These are phyloP conservation scores for Vararia minispora DNA, from an alignment of 768 basidiomycete genomes.

Conservation along the genomic window DNA sequence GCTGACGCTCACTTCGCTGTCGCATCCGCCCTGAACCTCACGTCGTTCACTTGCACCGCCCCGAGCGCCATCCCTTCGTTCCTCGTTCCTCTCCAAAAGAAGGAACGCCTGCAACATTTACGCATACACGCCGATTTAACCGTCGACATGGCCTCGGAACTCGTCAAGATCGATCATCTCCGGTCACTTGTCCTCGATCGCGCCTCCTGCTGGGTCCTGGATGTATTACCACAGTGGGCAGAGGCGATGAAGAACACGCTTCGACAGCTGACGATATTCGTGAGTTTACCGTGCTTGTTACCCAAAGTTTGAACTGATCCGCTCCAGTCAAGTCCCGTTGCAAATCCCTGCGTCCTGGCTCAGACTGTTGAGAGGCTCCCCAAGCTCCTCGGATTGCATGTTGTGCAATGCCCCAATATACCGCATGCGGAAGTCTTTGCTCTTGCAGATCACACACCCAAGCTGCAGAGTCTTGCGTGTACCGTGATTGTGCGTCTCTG, in stretches of 20 bases:
- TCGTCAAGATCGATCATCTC: slow-evolving; percentile 30
- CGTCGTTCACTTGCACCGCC: slow-evolving; percentile 41
- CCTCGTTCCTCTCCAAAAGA: slow-evolving; percentile 33
- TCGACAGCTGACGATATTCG: slow-evolving; percentile 46
- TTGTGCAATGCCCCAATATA: slow-evolving; percentile 48
- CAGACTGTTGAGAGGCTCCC: slow-evolving; percentile 38
- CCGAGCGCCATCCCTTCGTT: slow-evolving; percentile 37
- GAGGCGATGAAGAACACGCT: slow-evolving; percentile 31
- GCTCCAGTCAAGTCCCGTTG: slow-evolving; percentile 40
- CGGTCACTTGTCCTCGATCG: slow-evolving; percentile 41
- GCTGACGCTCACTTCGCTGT: slow-evolving; percentile 40
- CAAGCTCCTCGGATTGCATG: slow-evolving; percentile 43
- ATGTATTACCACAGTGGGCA: slow-evolving; percentile 49
- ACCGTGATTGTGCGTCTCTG: slow-evolving; percentile 39
- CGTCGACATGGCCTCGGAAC: slow-evolving; percentile 32
- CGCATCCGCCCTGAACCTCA: slow-evolving; percentile 37
- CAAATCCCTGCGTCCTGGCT: slow-evolving; percentile 42
- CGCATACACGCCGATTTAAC: slow-evolving; percentile 45
- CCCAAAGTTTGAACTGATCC: background rate
- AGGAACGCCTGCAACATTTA: slow-evolving; percentile 32
- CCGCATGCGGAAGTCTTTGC: slow-evolving; percentile 40
- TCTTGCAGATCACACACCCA: slow-evolving; percentile 35
- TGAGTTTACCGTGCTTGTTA: slow-evolving; percentile 25
- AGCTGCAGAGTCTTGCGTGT: slow-evolving; percentile 49
- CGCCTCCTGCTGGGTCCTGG: slow-evolving; percentile 52